Evolutionary conservation across 805 yeast genomes (phyloP).

Genomic region (Saccharomycopsis olivae): DNA sequence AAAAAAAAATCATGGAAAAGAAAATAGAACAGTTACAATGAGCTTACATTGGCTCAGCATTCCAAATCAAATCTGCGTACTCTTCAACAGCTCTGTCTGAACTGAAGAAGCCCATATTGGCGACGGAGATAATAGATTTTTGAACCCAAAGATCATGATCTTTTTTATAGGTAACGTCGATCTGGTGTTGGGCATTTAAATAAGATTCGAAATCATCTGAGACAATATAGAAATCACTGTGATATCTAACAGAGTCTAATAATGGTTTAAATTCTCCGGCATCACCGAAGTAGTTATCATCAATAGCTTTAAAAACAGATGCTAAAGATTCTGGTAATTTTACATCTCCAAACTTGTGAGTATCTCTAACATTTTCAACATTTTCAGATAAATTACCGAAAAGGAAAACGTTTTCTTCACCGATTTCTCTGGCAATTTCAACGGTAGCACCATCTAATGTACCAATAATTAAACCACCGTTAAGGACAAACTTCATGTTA

Average conservation of each 20-base stretch:
- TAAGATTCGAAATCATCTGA: conserved; percentile 84
- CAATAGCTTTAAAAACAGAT: conserved; percentile 56
- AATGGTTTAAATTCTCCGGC: conserved; percentile 54
- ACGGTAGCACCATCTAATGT: conserved; percentile 97
- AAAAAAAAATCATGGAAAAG: too few species aligned
- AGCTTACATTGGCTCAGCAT: conserved; percentile 53
- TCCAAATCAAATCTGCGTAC: conserved; percentile 89
- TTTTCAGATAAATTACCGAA: conserved; percentile 87
- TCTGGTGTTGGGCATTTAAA: conserved; percentile 66
- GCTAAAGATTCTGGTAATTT: conserved; percentile 48
- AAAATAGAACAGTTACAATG: not conserved
- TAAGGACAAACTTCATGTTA: conserved; percentile 89
- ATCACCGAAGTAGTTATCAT: conserved; percentile 63
- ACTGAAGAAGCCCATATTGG: conserved; percentile 88
- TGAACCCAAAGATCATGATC: conserved; percentile 66
- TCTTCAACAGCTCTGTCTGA: conserved; percentile 87
- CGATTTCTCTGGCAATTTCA: conserved; percentile 87
- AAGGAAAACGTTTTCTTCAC: conserved; percentile 84
- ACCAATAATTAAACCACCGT: conserved; percentile 90
- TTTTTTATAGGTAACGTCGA: conserved; percentile 57
- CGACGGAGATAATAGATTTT: conserved; percentile 69
- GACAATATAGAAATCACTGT: conserved; percentile 82
- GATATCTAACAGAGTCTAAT: conserved; percentile 55
- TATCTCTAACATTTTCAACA: conserved; percentile 75
- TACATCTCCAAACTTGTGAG: conserved; percentile 48